Percentiles rank a stretch among this genome's conserved stretches.
Conservation (phyloP, 2,329 filamentous ascomycete species). For the Aspergillus pseudotamarii region DNA sequence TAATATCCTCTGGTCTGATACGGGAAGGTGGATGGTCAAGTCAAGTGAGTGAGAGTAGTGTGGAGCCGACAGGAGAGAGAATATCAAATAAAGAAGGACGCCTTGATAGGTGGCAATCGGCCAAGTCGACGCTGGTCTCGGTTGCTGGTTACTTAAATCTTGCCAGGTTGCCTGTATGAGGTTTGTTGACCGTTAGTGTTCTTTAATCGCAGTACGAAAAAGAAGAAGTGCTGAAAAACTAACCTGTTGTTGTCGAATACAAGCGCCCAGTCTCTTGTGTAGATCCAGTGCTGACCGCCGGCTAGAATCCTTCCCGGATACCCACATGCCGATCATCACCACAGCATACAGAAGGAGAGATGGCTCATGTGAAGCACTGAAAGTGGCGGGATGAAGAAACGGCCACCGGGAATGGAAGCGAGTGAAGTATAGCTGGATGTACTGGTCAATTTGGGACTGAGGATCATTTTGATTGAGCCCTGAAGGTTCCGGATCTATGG, state of each 20-base stretch:
- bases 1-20: slow-evolving; percentile 20
- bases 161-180: not conserved
- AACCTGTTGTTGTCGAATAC: slow-evolving; percentile 23
- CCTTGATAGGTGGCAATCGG: slow-evolving; percentile 33
- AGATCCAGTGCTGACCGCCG: slow-evolving; percentile 21
- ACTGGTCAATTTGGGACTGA: not conserved
- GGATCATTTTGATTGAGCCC: not conserved
- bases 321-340: slow-evolving; percentile 28
- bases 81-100: slow-evolving; percentile 32
- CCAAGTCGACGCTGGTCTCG: slow-evolving; percentile 17
- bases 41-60: not conserved
- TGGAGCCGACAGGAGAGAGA: slow-evolving; percentile 18
- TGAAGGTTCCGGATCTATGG: not conserved
- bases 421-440: slow-evolving; percentile 22
- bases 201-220: not conserved
- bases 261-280: slow-evolving; percentile 20
- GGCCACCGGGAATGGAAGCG: slow-evolving; percentile 31
- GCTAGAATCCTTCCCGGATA: slow-evolving; percentile 14
- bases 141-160: not conserved
- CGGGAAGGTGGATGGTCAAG: slow-evolving; percentile 8
- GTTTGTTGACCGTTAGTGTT: not conserved
- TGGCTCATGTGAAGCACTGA: slow-evolving; percentile 21
- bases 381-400: slow-evolving; percentile 24
- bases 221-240: not conserved
- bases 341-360: slow-evolving; percentile 26